Evolutionary conservation across 1,284 basidiomycete genomes (phyloP).

Genomic region (Omphalotus olearius): DNA sequence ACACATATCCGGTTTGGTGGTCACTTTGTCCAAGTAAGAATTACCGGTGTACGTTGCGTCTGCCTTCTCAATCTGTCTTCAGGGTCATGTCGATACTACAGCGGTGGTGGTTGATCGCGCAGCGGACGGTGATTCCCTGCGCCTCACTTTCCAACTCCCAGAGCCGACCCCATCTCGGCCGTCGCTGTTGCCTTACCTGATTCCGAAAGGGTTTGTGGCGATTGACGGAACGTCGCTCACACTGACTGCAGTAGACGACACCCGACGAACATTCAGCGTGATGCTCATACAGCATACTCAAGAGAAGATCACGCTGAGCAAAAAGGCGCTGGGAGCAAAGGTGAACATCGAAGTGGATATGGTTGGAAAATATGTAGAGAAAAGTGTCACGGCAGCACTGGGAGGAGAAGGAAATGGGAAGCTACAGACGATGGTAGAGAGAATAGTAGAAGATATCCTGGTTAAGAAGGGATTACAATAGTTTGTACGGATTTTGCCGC

Average conservation of each 20-base stretch:
- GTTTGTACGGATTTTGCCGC: not conserved
- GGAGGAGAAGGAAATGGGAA: constrained; percentile 53
- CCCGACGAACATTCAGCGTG: constrained; percentile 33
- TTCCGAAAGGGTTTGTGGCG: constrained; percentile 95
- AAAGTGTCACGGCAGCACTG: constrained; percentile 75
- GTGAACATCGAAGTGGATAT: constrained; percentile 97
- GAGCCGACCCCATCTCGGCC: constrained; percentile 56
- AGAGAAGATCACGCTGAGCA: constrained; percentile 78
- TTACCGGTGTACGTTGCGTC: not conserved
- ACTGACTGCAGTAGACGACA: constrained; percentile 30
- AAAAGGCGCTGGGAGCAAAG: constrained; percentile 72
- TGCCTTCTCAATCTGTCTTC: constrained; percentile 7
- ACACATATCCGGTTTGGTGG: constrained; percentile 92
- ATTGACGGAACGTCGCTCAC: constrained; percentile 96
- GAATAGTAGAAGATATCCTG: constrained; percentile 66
- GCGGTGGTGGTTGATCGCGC: constrained; percentile 66
- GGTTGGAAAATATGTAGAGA: constrained; percentile 85
- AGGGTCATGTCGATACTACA: constrained; percentile 94
- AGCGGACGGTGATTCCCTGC: constrained; percentile 85
- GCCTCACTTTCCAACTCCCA: constrained; percentile 75
- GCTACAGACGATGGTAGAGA: constrained; percentile 62
- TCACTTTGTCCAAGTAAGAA: constrained; percentile 88
- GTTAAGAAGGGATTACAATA: constrained; percentile 40
- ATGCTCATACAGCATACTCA: constrained; percentile 98
- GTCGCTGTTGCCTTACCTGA: constrained; percentile 77